Conservation (phyloP, 257 asterid species). For the Gynochthodes officinalis region DNA sequence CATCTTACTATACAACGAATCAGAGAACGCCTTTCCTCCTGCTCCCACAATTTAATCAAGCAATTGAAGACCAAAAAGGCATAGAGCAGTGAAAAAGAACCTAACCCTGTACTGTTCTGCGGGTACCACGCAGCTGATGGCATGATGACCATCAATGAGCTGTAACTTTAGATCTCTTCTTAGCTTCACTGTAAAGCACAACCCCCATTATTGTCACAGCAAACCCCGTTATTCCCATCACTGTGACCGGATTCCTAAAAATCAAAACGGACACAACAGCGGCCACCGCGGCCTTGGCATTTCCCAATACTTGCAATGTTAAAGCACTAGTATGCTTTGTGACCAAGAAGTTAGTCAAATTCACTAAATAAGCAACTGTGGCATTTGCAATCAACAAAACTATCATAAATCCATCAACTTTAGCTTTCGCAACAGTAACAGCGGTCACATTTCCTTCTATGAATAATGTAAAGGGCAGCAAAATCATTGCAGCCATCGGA, state of each 20-base stretch:
- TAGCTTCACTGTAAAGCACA: slow-evolving; percentile 92
- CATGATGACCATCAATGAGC: slow-evolving; percentile 53
- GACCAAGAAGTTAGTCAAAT: slow-evolving; percentile 83
- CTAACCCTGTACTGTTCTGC: slow-evolving; percentile 21
- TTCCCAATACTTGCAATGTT: slow-evolving; percentile 91
- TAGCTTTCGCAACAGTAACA: slow-evolving; percentile 57
- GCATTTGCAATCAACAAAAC: slow-evolving; percentile 64
- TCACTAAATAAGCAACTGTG: slow-evolving; percentile 88
- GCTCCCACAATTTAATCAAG: slow-evolving; percentile 29
- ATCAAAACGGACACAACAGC: slow-evolving; percentile 93
- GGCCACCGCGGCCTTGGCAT: slow-evolving; percentile 96
- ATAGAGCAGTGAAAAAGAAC: slow-evolving; percentile 23
- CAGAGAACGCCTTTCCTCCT: slow-evolving; percentile 29
- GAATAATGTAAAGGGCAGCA: slow-evolving; percentile 74
- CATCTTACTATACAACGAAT: slow-evolving; percentile 53
- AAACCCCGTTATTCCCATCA: slow-evolving; percentile 91
- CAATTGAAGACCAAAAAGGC: slow-evolving; percentile 22
- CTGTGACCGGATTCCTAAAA: slow-evolving; percentile 89
- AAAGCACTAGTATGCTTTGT: slow-evolving; percentile 92
- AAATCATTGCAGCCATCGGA: slow-evolving; percentile 83
- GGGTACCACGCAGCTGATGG: slow-evolving; percentile 15
- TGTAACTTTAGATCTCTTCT: slow-evolving; percentile 73
- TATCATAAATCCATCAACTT: slow-evolving; percentile 63
- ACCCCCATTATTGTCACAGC: slow-evolving; percentile 91
- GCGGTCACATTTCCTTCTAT: slow-evolving; percentile 85